Evolutionary conservation across 2,329 filamentous ascomycete species (phyloP).

Genomic region (Paraconiothyrium brasiliense): DNA sequence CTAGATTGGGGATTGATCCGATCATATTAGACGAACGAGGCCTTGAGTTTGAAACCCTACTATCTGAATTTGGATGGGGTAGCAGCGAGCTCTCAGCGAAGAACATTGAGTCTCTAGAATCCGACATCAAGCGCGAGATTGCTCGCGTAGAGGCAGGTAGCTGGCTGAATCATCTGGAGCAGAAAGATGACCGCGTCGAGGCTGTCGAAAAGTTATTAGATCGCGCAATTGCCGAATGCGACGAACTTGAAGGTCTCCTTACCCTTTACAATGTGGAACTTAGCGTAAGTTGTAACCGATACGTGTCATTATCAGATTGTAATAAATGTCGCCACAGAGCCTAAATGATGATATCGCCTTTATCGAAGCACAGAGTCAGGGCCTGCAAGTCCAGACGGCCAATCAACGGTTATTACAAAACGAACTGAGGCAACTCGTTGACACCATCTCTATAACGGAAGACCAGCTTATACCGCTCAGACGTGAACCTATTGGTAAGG

Average conservation of each 20-base stretch:
- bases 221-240: constrained; percentile 90
- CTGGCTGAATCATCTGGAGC: constrained; percentile 83
- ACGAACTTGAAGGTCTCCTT: constrained; percentile 92
- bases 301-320: constrained; percentile 19
- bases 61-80: constrained; percentile 90
- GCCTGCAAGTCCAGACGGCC: constrained; percentile 93
- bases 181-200: constrained; percentile 89
- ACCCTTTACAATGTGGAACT: constrained; percentile 96
- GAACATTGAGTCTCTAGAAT: constrained; percentile 81
- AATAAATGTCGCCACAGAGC: constrained; percentile 66
- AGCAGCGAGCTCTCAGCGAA: constrained; percentile 78
- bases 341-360: constrained; percentile 95
- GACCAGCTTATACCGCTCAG: constrained; percentile 78
- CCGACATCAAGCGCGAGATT: constrained; percentile 85
- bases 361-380: constrained; percentile 96
- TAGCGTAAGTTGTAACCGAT: constrained; percentile 67
- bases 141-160: constrained; percentile 91
- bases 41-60: constrained; percentile 80
- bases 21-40: constrained; percentile 78
- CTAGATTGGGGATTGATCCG: constrained; percentile 79
- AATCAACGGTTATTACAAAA: constrained; percentile 94
- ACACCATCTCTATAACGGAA: constrained; percentile 87
- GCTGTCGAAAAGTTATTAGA: constrained; percentile 88
- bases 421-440: constrained; percentile 87
- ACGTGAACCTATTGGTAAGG: constrained; percentile 75